A percentile compares a stretch with the other conserved stretches of the same genome.
phyloP scores from a whole-genome alignment of 1,284 basidiomycete species.

The Amylostereum areolatum region DNA sequence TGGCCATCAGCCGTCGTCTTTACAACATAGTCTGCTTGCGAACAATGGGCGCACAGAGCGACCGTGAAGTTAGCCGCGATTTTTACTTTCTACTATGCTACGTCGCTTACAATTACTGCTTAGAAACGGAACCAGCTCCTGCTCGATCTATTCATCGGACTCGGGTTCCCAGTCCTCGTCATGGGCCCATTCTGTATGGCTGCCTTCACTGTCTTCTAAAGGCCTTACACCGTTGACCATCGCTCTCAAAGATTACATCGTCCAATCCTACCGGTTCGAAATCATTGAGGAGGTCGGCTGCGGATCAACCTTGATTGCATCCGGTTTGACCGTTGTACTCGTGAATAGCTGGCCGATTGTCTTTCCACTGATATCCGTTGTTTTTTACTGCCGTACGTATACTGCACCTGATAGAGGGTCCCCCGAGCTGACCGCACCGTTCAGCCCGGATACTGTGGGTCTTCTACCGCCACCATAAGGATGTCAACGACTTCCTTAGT shows the following conservation, averaged over 20 bases:
- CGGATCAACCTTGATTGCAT: background rate
- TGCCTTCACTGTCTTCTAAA: too few species aligned
- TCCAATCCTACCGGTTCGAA: background rate
- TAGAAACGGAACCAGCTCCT: too few species aligned
- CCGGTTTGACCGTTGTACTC: background rate
- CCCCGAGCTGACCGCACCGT: background rate
- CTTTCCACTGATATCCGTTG: background rate
- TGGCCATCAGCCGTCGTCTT: too few species aligned
- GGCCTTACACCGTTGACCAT: background rate
- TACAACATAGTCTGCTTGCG: too few species aligned
- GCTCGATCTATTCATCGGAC: background rate
- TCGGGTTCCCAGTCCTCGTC: background rate
- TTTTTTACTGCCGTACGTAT: background rate
- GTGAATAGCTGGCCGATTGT: background rate
- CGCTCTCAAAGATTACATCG: background rate
- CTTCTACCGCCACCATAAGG: background rate
- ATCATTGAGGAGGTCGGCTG: background rate
- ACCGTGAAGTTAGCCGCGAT: too few species aligned
- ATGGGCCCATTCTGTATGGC: background rate
- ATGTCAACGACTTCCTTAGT: background rate
- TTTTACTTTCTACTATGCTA: too few species aligned
- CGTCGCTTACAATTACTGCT: too few species aligned
- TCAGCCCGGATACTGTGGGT: background rate
- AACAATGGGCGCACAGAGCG: too few species aligned
- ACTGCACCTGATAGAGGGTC: too few species aligned